Conservation (phyloP, 2,329 filamentous ascomycete genomes). For the Apiospora saccharicola region DNA sequence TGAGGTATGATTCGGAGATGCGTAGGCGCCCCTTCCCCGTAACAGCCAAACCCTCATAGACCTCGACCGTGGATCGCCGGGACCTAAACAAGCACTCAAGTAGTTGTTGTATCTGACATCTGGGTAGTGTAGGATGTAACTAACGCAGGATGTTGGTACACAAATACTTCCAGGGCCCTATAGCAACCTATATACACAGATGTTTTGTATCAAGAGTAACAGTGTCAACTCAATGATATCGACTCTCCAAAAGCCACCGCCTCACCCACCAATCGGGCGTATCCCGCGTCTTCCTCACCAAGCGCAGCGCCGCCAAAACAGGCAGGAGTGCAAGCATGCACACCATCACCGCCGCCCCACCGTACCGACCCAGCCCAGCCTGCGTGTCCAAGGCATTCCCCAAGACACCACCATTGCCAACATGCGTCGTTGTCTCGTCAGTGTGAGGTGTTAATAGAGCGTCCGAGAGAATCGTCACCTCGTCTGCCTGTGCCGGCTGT, state of each 20-base stretch:
- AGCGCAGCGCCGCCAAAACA: background rate
- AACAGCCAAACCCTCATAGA: too few species aligned
- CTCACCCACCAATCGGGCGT: background rate
- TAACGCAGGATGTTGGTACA: too few species aligned
- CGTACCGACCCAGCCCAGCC: background rate
- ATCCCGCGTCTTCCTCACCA: background rate
- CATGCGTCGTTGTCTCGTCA: background rate
- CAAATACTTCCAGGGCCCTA: too few species aligned
- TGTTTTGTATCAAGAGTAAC: too few species aligned
- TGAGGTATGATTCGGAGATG: too few species aligned
- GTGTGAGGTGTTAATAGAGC: background rate
- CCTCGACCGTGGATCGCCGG: too few species aligned
- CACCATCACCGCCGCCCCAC: background rate
- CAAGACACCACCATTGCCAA: background rate
- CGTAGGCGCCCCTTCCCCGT: too few species aligned
- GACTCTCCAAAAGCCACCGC: background rate
- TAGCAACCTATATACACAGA: too few species aligned
- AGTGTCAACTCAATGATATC: background rate
- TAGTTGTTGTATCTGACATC: too few species aligned
- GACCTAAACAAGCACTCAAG: too few species aligned
- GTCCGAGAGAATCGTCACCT: background rate
- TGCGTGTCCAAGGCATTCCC: background rate
- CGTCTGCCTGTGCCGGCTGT: background rate
- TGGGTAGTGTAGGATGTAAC: too few species aligned
- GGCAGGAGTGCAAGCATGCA: background rate